Evolutionary conservation across 2,329 filamentous ascomycete genomes (phyloP).

Genomic region (Pseudomassariella vexata): DNA sequence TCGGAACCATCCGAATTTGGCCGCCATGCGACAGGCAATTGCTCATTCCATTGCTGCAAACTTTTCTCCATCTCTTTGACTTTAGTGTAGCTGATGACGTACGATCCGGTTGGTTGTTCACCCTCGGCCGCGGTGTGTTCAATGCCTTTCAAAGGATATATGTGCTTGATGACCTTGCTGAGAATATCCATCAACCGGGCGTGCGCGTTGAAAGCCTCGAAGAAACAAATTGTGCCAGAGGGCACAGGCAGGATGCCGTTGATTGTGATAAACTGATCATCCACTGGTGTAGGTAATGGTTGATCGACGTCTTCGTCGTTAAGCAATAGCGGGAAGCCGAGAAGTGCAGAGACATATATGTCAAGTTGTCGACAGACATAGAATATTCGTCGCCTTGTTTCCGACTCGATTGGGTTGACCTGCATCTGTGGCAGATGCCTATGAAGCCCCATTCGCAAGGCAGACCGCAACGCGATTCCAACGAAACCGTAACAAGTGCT

Average conservation of each 20-base stretch:
- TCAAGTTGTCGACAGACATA: conserved; percentile 67
- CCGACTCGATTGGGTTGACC: conserved; percentile 57
- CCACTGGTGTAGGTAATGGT: conserved; percentile 56
- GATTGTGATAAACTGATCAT: conserved; percentile 62
- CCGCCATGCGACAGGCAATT: conserved; percentile 68
- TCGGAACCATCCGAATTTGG: conserved; percentile 72
- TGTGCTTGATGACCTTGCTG: conserved; percentile 56
- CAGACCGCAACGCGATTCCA: conserved; percentile 69
- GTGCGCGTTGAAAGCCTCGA: conserved; percentile 62
- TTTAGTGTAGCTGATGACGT: conserved; percentile 56
- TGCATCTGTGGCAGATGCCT: conserved; percentile 61
- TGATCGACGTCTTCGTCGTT: conserved; percentile 63
- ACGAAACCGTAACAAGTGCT: conserved; percentile 77
- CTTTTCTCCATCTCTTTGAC: conserved; percentile 62
- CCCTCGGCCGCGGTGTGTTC: conserved; percentile 39
- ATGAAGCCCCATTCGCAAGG: conserved; percentile 73
- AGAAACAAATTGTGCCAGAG: conserved; percentile 50
- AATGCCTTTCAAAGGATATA: conserved; percentile 58
- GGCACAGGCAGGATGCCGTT: conserved; percentile 51
- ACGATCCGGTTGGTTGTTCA: conserved; percentile 40
- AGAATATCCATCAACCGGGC: conserved; percentile 59
- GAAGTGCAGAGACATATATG: conserved; percentile 61
- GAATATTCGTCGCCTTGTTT: conserved; percentile 59
- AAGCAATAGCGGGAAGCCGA: conserved; percentile 61
- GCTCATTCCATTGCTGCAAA: conserved; percentile 57